Evolutionary conservation across 1,284 basidiomycete genomes (phyloP).

Genomic region (Trametes versicolor): DNA sequence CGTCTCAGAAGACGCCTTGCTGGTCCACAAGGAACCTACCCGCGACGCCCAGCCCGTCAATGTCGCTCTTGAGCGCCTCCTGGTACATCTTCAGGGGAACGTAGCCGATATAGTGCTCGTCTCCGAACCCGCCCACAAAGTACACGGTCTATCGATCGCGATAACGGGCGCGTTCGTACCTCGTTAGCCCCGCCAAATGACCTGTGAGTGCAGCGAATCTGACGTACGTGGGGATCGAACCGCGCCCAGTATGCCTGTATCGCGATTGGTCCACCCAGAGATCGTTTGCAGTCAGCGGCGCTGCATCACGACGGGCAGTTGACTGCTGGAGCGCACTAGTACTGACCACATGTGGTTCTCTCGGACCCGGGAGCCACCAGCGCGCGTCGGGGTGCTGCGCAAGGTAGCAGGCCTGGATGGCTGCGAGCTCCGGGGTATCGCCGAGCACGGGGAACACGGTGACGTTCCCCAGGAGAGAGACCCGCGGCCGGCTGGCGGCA

Average conservation of each 20-base stretch:
- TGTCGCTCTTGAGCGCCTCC: constrained; percentile 26
- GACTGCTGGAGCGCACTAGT: constrained; percentile 34
- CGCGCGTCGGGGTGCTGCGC: constrained; percentile 59
- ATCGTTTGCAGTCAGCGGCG: constrained; percentile 23
- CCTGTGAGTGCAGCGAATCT: constrained; percentile 7
- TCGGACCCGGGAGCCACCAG: constrained; percentile 60
- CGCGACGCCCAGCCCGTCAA: constrained; percentile 21
- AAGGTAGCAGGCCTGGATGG: constrained; percentile 55
- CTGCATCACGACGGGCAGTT: constrained; percentile 14
- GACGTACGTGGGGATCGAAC: constrained; percentile 61
- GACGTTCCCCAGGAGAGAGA: constrained; percentile 66
- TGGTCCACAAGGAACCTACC: constrained; percentile 36
- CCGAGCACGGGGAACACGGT: constrained; percentile 50
- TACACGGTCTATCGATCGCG: constrained; percentile 56
- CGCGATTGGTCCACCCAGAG: background rate
- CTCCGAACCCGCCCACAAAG: constrained; percentile 75
- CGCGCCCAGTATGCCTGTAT: constrained; percentile 62
- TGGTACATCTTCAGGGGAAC: constrained; percentile 63
- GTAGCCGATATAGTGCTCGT: constrained; percentile 66
- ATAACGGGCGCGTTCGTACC: constrained; percentile 9
- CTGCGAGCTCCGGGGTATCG: constrained; percentile 46
- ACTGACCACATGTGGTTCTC: constrained; percentile 55
- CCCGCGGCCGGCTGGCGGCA: constrained; percentile 55
- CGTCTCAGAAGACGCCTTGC: background rate
- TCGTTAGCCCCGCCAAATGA: constrained; percentile 8